phyloP scores from a whole-genome alignment of 2,329 filamentous ascomycete genomes.

The Ophiostoma triangulosporum region DNA sequence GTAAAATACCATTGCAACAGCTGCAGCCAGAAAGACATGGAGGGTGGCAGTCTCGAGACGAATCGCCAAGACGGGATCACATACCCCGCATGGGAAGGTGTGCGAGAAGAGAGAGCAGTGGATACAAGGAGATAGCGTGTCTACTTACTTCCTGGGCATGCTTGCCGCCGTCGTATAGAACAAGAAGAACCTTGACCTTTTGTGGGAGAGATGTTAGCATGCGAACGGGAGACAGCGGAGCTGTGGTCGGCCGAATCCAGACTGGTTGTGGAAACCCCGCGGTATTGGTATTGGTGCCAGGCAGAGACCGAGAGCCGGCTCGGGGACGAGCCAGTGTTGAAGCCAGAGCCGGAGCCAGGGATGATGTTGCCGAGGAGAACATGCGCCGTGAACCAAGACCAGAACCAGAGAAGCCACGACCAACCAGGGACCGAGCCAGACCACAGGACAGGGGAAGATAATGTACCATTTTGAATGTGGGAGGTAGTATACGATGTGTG shows the following conservation, averaged over 20 bases:
- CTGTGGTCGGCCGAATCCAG: neutral
- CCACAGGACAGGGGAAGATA: neutral
- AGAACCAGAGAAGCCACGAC: neutral
- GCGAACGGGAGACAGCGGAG: constrained; percentile 24
- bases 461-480: constrained; percentile 11
- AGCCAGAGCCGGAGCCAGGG: neutral
- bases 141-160: constrained; percentile 68
- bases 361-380: neutral
- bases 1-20: neutral
- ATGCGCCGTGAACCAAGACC: neutral
- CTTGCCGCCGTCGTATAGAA: constrained; percentile 83
- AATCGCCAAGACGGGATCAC: neutral
- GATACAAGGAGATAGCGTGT: neutral
- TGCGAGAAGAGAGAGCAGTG: neutral
- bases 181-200: constrained; percentile 89
- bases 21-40: neutral
- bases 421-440: constrained; percentile 2
- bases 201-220: constrained; percentile 37
- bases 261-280: neutral
- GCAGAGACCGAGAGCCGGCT: neutral
- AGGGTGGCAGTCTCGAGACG: neutral
- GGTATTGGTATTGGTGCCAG: neutral
- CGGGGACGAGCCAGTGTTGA: neutral
- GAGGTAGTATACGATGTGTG: neutral
- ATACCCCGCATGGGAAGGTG: neutral